Evolutionary conservation across 73 alveolate species (phyloP).

Genomic region (Blepharisma stoltei): DNA sequence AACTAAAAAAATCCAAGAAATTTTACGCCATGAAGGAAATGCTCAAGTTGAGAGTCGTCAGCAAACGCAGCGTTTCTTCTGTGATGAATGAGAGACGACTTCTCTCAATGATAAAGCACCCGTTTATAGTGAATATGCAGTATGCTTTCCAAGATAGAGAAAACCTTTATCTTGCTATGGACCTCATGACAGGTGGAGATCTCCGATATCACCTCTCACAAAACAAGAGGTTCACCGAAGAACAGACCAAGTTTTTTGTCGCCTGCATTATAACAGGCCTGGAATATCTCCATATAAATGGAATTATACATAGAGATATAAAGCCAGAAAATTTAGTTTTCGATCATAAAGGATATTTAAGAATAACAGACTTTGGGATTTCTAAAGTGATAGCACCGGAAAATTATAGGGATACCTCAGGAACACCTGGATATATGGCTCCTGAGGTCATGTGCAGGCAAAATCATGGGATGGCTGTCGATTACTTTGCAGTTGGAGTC

Average conservation of each 20-base stretch:
- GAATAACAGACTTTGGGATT: slow-evolving; percentile 88
- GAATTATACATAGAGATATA: slow-evolving; percentile 68
- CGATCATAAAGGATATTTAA: slow-evolving; percentile 68
- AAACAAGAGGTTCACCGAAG: slow-evolving; percentile 40
- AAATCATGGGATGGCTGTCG: slow-evolving; percentile 64
- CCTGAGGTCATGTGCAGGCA: slow-evolving; percentile 89
- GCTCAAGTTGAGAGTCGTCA: slow-evolving; percentile 68
- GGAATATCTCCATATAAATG: slow-evolving; percentile 60
- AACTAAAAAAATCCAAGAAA: slow-evolving; percentile 58
- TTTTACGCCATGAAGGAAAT: slow-evolving; percentile 75
- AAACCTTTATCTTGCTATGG: slow-evolving; percentile 30
- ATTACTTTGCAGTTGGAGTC: slow-evolving; percentile 42
- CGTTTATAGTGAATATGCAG: slow-evolving; percentile 49
- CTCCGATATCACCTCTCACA: slow-evolving; percentile 30
- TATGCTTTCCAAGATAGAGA: slow-evolving; percentile 40
- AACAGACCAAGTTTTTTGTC: slow-evolving; percentile 57
- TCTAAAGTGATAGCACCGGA: slow-evolving; percentile 88
- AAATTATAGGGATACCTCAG: slow-evolving; percentile 88
- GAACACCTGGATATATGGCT: slow-evolving; percentile 95
- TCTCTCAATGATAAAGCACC: slow-evolving; percentile 63
- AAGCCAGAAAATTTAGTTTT: slow-evolving; percentile 69
- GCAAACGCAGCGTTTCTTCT: slow-evolving; percentile 61
- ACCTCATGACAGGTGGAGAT: slow-evolving; percentile 42
- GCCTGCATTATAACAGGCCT: slow-evolving; percentile 62
- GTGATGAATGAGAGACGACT: slow-evolving; percentile 71